Percentiles rank a stretch among this genome's conserved stretches.
Evolutionary conservation across 331 rosid genomes (phyloP).

Genomic region (Quercus lobata): DNA sequence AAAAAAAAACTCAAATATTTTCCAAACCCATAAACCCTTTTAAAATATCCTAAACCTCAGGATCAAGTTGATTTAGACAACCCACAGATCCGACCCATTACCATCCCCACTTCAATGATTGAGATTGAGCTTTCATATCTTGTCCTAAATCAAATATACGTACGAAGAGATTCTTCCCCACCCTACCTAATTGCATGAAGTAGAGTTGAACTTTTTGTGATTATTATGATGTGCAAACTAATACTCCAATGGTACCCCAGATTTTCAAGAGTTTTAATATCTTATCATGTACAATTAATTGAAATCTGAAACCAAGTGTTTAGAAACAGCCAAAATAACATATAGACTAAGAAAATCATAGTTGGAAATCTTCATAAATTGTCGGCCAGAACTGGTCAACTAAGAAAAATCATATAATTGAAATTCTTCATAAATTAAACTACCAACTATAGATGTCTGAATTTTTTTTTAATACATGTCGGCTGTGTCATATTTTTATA

Average conservation of each 20-base stretch:
- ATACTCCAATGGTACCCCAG: background rate
- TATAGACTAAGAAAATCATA: constrained; percentile 9
- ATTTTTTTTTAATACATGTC: background rate
- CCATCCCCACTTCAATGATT: too few species aligned
- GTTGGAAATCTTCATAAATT: background rate
- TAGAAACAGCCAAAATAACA: too few species aligned
- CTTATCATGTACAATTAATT: background rate
- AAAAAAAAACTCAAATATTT: too few species aligned
- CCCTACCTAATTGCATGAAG: background rate
- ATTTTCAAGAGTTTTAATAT: too few species aligned
- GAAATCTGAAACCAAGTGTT: background rate
- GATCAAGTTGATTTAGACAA: too few species aligned
- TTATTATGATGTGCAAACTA: background rate
- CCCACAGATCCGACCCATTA: too few species aligned
- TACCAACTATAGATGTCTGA: background rate
- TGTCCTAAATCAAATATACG: too few species aligned
- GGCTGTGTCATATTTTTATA: constrained; percentile 9
- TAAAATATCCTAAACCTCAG: too few species aligned
- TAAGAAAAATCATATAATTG: background rate
- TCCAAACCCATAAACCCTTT: too few species aligned
- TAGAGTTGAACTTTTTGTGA: background rate
- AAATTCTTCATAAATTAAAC: background rate
- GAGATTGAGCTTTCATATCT: too few species aligned
- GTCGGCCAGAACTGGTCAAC: constrained; percentile 18
- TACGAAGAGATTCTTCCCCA: too few species aligned